Conservation (phyloP, 306 rosid species). For the Cicer yamashitae region DNA sequence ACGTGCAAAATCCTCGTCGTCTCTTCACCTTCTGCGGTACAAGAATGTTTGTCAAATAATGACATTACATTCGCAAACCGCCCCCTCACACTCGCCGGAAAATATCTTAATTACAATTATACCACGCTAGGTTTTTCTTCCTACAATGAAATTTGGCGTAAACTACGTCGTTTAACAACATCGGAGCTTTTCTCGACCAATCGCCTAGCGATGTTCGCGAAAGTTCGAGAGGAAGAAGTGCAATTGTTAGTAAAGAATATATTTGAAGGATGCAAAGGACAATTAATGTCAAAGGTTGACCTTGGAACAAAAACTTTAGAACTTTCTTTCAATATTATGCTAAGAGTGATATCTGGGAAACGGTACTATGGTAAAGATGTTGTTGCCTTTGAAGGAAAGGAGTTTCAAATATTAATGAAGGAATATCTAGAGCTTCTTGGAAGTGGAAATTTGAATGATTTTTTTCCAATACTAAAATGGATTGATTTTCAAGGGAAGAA, state of each 20-base stretch:
- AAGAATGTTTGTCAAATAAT: conserved; percentile 44
- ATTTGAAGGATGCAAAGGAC: conserved; percentile 1
- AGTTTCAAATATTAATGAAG: conserved; percentile 31
- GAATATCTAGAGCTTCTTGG: not conserved
- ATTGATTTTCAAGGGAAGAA: conserved; percentile 43
- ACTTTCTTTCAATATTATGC: conserved; percentile 42
- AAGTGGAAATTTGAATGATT: conserved; percentile 42
- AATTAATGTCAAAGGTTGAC: conserved; percentile 8
- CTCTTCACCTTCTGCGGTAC: conserved; percentile 51
- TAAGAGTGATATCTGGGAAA: conserved; percentile 49
- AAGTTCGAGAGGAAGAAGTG: conserved; percentile 42
- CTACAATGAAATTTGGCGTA: conserved; percentile 47
- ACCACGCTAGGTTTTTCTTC: conserved; percentile 20
- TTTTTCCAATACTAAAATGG: conserved; percentile 45
- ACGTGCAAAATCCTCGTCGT: conserved; percentile 45
- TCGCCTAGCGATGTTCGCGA: conserved; percentile 28
- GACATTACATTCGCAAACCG: conserved; percentile 59
- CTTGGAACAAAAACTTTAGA: not conserved
- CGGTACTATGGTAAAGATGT: conserved; percentile 41
- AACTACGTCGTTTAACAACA: conserved; percentile 40
- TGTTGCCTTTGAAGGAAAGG: conserved; percentile 26
- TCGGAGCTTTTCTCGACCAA: conserved; percentile 42
- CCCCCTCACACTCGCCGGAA: conserved; percentile 40
- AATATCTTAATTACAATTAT: conserved; percentile 44
- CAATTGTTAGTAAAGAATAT: conserved; percentile 24